Evolutionary conservation across 2,329 filamentous ascomycete species (phyloP), one percentile per base, ranked within the genome.

Genomic region (Calycina marina): DNA sequence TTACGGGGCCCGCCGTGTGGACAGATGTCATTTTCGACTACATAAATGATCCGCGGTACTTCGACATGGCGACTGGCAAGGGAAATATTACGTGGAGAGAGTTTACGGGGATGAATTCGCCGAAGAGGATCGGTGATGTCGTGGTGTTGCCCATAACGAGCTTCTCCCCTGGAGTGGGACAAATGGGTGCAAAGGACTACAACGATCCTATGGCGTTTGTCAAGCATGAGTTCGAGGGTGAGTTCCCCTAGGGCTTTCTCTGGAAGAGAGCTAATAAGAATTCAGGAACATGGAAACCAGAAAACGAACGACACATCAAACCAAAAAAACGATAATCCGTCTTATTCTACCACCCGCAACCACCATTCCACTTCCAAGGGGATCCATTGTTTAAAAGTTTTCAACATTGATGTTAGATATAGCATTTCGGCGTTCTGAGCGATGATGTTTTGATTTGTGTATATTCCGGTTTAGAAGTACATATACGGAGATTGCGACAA

Each of bases 171-270:
- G 90, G 90, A 15, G 84, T 96, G 27, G 71, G 76, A 46, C 85
- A 93, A 54, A 96, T 94, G 85, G 82, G 81, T 9, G 81, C 90
- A 28, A 77, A 77, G 49, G 85, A 92, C 40, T 68, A 76, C 25
- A 84, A 94, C 45, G 79, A 96, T 53, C 84, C 85, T 1, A 88
- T 93, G 83, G 90, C 90, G 2, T 96, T 93, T 63, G 90, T 98
- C 39, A 86, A 90, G 60, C 90, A 98, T 59, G 77, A 85, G 34
- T 98, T 98, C 55, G 83, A 93, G 63, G 90, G 88, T 92, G 61
- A 44, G 67, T 55, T 31, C 13, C 12, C 12, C 14, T 12, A 3
- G 4, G 14, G 14, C 16, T 10, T 12, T n/a, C 15, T 24, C 11
- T 25, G 11, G 24, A 25, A 25, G n/a, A n/a, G n/a, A n/a, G n/a